A percentile compares a stretch with the other conserved stretches of the same genome.
Conservation (phyloP, 306 rosid species). For the Dryas drummondii region DNA sequence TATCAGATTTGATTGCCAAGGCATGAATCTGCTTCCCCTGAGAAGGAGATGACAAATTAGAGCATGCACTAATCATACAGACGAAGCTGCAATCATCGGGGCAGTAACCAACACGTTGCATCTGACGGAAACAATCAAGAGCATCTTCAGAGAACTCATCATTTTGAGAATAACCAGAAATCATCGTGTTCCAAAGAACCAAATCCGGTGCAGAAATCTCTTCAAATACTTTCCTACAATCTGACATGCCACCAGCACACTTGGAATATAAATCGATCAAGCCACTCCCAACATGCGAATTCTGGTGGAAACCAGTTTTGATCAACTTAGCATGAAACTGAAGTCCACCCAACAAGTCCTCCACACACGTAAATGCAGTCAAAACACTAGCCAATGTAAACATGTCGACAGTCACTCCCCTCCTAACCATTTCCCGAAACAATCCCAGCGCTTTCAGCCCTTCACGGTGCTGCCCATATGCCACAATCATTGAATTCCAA, state of each 20-base stretch:
- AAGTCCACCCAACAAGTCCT: slow-evolving; percentile 67
- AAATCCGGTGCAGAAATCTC: slow-evolving; percentile 70
- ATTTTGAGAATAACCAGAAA: slow-evolving; percentile 73
- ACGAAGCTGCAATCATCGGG: slow-evolving; percentile 82
- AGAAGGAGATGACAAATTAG: slow-evolving; percentile 71
- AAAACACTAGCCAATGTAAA: slow-evolving; percentile 84
- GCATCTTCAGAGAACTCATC: slow-evolving; percentile 69
- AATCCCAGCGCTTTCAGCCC: slow-evolving; percentile 54
- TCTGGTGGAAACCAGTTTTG: slow-evolving; percentile 73
- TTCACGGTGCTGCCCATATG: slow-evolving; percentile 62
- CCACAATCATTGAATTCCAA: slow-evolving; percentile 78
- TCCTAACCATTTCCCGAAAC: slow-evolving; percentile 63
- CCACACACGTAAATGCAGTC: slow-evolving; percentile 62
- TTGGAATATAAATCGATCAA: slow-evolving; percentile 79
- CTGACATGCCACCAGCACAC: slow-evolving; percentile 63
- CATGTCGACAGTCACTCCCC: slow-evolving; percentile 59
- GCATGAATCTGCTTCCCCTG: slow-evolving; percentile 76
- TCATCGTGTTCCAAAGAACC: slow-evolving; percentile 85
- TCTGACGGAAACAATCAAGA: slow-evolving; percentile 49
- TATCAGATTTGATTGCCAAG: slow-evolving; percentile 65
- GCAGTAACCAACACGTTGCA: slow-evolving; percentile 55
- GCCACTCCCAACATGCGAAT: slow-evolving; percentile 80
- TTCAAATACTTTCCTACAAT: slow-evolving; percentile 61
- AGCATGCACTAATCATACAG: slow-evolving; percentile 72
- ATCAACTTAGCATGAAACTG: slow-evolving; percentile 78